Conservation (phyloP, 2,329 filamentous ascomycete species). For the Dendryphion nanum region DNA sequence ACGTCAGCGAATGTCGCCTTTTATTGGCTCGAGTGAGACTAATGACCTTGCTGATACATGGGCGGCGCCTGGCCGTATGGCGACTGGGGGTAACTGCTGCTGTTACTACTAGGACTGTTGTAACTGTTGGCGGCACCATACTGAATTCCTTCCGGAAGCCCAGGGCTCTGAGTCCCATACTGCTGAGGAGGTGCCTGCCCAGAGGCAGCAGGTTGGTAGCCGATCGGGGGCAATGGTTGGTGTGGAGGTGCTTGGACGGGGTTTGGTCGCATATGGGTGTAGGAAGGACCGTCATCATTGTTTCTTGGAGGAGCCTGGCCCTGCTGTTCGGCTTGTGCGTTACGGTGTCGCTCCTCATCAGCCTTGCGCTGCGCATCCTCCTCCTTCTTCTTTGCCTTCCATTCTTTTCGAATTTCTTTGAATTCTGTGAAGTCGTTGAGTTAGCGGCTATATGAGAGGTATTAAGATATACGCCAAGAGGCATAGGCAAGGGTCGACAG, state of each 20-base stretch:
- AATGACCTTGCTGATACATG: slow-evolving; percentile 48
- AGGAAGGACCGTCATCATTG: slow-evolving; percentile 48
- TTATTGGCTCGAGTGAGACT: slow-evolving; percentile 9
- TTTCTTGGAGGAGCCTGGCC: slow-evolving; percentile 55
- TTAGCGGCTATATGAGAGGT: slow-evolving; percentile 34
- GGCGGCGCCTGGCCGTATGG: slow-evolving; percentile 50
- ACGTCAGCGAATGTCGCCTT: slow-evolving; percentile 11
- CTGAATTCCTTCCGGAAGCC: slow-evolving; percentile 51
- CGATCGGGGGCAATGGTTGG: slow-evolving; percentile 52
- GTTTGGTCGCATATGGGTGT: slow-evolving; percentile 45
- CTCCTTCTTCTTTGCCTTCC: slow-evolving; percentile 99
- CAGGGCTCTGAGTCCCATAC: slow-evolving; percentile 46
- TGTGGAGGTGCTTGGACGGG: slow-evolving; percentile 44
- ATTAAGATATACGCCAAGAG: slow-evolving; percentile 32
- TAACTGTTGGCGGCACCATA: slow-evolving; percentile 45
- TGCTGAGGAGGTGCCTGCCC: slow-evolving; percentile 43
- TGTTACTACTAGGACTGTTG: slow-evolving; percentile 43
- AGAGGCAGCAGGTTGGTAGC: slow-evolving; percentile 49
- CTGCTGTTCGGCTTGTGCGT: slow-evolving; percentile 56
- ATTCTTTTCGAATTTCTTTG: slow-evolving; percentile 98
- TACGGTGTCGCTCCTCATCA: slow-evolving; percentile 79
- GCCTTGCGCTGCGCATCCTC: slow-evolving; percentile 88
- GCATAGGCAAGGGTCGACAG: slow-evolving; percentile 36
- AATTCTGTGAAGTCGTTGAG: slow-evolving; percentile 66
- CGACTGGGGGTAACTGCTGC: slow-evolving; percentile 51